Evolutionary conservation across 257 asterid genomes (phyloP), one percentile per base, ranked within the genome.

Genomic region (Capsicum rhomboideum): DNA sequence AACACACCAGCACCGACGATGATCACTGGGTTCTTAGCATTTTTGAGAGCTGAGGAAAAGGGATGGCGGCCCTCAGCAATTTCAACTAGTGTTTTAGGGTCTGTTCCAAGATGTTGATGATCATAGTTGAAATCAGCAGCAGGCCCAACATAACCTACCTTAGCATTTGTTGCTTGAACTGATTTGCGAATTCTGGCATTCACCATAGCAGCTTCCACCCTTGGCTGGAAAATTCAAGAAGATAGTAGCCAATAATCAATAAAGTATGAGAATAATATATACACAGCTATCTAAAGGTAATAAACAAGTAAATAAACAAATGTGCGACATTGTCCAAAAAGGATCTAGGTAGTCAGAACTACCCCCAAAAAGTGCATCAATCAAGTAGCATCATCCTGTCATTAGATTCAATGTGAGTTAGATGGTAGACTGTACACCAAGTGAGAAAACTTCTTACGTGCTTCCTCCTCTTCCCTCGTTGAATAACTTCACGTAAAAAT

Each of bases 121-220:
- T 91, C 98, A 64, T 97, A 97, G 94, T 97, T 97, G 89, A 97
- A 89, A 90, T 93, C 95, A 20, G 98, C 86, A 37, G 96, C 56
- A 9, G 98, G 98, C 72, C 99, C 99, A 17, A 97, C 80, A 37
- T 95, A 97, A 40, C 98, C 98, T 53, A 95, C 99, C 90, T 90
- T 93, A 7, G 98, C 98, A 40, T 91, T 91, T 85, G 92, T 93
- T 79, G 98, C 97, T 83, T 89, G 82, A 37, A 97, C 98, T 71
- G 98, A 92, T 93, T 97, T 97, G 46, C 79, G 90, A 59, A 97
- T 97, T 90, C 98, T 90, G 79, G 99, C 98, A 80, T 97, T 97
- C 89, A 97, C 98, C 97, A 97, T 95, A 37, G 99, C 98, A 50
- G 98, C 99, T 90, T 97, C 99, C 31, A 91, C 94, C 82, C 98